Percentiles rank a stretch among this genome's conserved stretches.
Evolutionary conservation across 306 rosid species (phyloP).

Genomic region (Alnus rubra): DNA sequence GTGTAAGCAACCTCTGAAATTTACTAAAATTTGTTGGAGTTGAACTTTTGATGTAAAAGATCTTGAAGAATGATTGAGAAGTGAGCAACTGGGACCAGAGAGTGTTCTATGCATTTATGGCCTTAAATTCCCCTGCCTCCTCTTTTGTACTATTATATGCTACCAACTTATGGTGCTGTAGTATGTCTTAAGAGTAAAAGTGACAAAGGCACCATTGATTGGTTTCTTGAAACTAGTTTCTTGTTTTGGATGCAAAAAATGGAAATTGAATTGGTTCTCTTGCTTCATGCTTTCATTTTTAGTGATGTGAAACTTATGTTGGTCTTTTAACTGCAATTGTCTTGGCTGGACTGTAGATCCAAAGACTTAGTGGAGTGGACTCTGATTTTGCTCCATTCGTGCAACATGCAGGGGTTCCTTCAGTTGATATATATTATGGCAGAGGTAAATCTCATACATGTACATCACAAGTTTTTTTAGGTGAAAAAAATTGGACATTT

Average conservation of each 20-base stretch:
- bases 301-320: background rate
- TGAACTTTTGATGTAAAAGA: background rate
- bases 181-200: background rate
- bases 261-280: slow-evolving; percentile 2
- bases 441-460: slow-evolving; percentile 51
- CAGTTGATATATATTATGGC: slow-evolving; percentile 83
- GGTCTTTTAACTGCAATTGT: slow-evolving; percentile 28
- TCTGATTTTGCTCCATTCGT: slow-evolving; percentile 94
- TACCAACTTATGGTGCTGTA: background rate
- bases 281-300: slow-evolving; percentile 14
- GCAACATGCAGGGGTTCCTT: slow-evolving; percentile 93
- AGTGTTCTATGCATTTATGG: background rate
- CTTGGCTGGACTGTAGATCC: slow-evolving; percentile 59
- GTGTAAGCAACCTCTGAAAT: background rate
- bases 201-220: slow-evolving; percentile 2
- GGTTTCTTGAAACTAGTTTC: background rate
- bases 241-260: background rate
- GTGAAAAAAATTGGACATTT: background rate
- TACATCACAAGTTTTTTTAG: slow-evolving; percentile 5
- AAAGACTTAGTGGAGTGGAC: slow-evolving; percentile 69
- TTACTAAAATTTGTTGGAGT: background rate
- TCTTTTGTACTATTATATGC: background rate
- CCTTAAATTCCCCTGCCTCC: background rate
- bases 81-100: background rate
- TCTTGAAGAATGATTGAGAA: background rate